These are phyloP conservation scores for Gnaphalium uliginosum DNA, from an alignment of 129 eudicot species.

Conservation along the genomic window DNA sequence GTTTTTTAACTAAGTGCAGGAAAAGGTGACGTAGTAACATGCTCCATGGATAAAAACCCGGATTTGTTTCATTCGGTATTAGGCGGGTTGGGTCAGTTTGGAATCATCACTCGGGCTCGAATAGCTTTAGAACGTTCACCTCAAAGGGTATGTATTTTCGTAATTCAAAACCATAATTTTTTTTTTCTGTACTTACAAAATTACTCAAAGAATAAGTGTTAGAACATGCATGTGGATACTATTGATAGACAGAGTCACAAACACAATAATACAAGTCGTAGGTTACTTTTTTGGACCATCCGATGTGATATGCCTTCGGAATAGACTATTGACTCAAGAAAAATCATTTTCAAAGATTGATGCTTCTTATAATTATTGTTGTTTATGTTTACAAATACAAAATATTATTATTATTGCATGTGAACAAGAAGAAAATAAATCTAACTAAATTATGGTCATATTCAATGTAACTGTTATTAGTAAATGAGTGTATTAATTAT, in stretches of 20 bases:
- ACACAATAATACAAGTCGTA: conserved; percentile 15
- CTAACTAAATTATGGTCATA: neutral
- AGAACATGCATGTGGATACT: neutral
- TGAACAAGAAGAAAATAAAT: neutral
- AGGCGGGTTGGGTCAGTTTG: conserved; percentile 68
- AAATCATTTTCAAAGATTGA: conserved; percentile 22
- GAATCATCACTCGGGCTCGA: conserved; percentile 63
- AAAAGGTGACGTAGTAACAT: conserved; percentile 52
- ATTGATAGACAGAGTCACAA: neutral
- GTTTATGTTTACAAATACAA: neutral
- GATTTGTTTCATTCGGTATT: conserved; percentile 55
- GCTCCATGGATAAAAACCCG: conserved; percentile 42
- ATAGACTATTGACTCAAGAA: conserved; percentile 11
- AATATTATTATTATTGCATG: conserved; percentile 13
- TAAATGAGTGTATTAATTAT: conserved; percentile 2
- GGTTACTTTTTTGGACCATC: conserved; percentile 24
- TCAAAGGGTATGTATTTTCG: conserved; percentile 39
- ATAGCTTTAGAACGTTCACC: conserved; percentile 59
- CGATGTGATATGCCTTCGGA: conserved; percentile 28
- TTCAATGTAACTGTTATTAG: neutral
- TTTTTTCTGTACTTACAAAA: no score
- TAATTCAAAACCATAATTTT: neutral
- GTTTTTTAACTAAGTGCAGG: conserved; percentile 33
- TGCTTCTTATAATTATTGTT: conserved; percentile 2
- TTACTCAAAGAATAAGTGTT: no score